A percentile compares a stretch with the other conserved stretches of the same genome.
These are phyloP conservation scores for Xylaria longipes DNA, from an alignment of 495 filamentous ascomycete genomes.

Conservation along the genomic window DNA sequence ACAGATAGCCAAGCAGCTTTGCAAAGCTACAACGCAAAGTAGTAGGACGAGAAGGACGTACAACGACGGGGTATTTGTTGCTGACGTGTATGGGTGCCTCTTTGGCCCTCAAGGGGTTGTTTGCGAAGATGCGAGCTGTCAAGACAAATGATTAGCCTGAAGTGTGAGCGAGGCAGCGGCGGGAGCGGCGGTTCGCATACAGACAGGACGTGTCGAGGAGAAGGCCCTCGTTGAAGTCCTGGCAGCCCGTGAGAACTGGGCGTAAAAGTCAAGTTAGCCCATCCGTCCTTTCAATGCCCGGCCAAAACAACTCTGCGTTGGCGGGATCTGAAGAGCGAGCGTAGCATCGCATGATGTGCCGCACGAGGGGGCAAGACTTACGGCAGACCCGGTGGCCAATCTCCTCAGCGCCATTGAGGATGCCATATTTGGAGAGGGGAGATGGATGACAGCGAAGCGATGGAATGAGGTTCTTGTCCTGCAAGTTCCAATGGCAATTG, in stretches of 20 bases:
- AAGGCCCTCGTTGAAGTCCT: conserved; percentile 71
- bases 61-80: conserved; percentile 89
- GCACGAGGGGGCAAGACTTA: conserved; percentile 39
- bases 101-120: conserved; percentile 84
- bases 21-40: background rate
- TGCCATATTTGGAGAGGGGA: conserved; percentile 44
- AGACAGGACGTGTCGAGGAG: conserved; percentile 81
- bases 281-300: background rate
- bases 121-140: conserved; percentile 75
- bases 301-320: background rate
- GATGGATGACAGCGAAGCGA: conserved; percentile 26
- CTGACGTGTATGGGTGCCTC: conserved; percentile 84
- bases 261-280: conserved; percentile 6
- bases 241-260: conserved; percentile 56
- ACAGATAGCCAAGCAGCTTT: background rate
- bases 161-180: conserved; percentile 9
- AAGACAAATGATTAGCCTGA: conserved; percentile 22
- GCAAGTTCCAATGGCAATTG: conserved; percentile 31
- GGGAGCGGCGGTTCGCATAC: conserved; percentile 54
- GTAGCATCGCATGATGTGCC: conserved; percentile 27
- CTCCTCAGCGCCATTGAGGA: conserved; percentile 60
- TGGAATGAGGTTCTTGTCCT: conserved; percentile 39
- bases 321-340: background rate
- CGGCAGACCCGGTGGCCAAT: conserved; percentile 51
- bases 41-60: conserved; percentile 56